Conservation (phyloP, 2,329 filamentous ascomycete species). For the Penicillium sp. region DNA sequence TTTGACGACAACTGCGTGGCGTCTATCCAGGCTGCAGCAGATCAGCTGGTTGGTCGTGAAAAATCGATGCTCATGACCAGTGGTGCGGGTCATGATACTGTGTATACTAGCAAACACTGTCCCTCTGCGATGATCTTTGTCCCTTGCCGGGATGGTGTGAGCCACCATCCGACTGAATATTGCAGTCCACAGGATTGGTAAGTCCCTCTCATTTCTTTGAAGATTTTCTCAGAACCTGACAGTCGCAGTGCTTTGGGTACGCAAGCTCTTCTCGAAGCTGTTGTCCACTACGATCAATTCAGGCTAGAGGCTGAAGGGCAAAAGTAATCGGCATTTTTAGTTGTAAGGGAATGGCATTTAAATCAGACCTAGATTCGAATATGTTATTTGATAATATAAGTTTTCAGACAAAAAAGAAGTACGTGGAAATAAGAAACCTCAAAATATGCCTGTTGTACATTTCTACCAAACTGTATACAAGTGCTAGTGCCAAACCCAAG, state of each 20-base stretch:
- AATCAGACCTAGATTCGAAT: background rate
- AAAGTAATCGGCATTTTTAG: background rate
- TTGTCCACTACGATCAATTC: slow-evolving; percentile 34
- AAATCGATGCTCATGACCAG: slow-evolving; percentile 51
- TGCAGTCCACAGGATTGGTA: slow-evolving; percentile 48
- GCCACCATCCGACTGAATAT: slow-evolving; percentile 59
- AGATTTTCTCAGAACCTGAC: background rate
- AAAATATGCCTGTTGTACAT: background rate
- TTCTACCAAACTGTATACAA: background rate
- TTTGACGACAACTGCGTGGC: slow-evolving; percentile 64
- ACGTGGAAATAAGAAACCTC: background rate
- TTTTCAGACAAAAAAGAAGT: background rate
- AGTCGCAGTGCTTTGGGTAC: slow-evolving; percentile 28
- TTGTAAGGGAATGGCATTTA: too few species aligned
- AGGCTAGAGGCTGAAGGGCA: background rate
- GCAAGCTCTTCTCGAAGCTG: slow-evolving; percentile 52
- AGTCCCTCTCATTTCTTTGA: slow-evolving; percentile 1
- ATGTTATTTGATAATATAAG: background rate
- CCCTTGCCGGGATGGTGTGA: slow-evolving; percentile 57
- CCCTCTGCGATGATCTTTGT: slow-evolving; percentile 65
- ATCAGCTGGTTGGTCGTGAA: slow-evolving; percentile 52
- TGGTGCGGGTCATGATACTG: slow-evolving; percentile 61
- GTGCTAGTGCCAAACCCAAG: background rate
- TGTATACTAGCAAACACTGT: slow-evolving; percentile 54
- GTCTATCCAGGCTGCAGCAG: slow-evolving; percentile 57